phyloP scores from a whole-genome alignment of 192 early-diverging fungal genomes.

The Coemansia sp. region DNA sequence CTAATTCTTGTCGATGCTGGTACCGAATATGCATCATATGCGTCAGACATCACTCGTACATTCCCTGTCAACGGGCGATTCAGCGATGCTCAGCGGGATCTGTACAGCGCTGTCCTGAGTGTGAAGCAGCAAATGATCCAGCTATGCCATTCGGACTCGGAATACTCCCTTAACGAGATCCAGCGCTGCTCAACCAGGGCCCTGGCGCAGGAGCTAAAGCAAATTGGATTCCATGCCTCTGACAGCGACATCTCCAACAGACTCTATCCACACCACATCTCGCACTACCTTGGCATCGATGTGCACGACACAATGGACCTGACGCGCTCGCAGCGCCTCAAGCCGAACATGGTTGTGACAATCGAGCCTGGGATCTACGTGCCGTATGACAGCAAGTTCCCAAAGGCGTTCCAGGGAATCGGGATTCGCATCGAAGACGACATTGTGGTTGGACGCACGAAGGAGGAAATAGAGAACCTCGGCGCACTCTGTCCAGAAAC shows the following conservation, averaged over 20 bases:
- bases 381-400: slow-evolving; percentile 72
- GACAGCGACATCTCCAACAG: slow-evolving; percentile 72
- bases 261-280: slow-evolving; percentile 93
- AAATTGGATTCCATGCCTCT: slow-evolving; percentile 66
- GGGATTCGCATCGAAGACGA: slow-evolving; percentile 98
- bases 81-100: slow-evolving; percentile 69
- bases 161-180: slow-evolving; percentile 74
- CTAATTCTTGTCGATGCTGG: slow-evolving; percentile 91
- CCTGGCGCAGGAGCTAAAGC: slow-evolving; percentile 68
- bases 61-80: slow-evolving; percentile 93
- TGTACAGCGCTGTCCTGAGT: slow-evolving; percentile 83
- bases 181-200: slow-evolving; percentile 72
- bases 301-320: slow-evolving; percentile 87
- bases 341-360: slow-evolving; percentile 86
- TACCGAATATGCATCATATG: slow-evolving; percentile 85
- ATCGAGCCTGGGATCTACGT: slow-evolving; percentile 96
- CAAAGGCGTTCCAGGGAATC: slow-evolving; percentile 78
- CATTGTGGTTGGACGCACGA: slow-evolving; percentile 73
- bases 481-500: slow-evolving; percentile 80
- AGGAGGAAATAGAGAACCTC: slow-evolving; percentile 63
- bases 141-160: slow-evolving; percentile 52
- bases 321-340: slow-evolving; percentile 67
- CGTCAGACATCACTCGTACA: slow-evolving; percentile 89
- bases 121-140: slow-evolving; percentile 84
- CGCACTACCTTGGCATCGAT: slow-evolving; percentile 93